phyloP scores from a whole-genome alignment of 2,329 filamentous ascomycete genomes.

The Aspergillus thermomutatus region DNA sequence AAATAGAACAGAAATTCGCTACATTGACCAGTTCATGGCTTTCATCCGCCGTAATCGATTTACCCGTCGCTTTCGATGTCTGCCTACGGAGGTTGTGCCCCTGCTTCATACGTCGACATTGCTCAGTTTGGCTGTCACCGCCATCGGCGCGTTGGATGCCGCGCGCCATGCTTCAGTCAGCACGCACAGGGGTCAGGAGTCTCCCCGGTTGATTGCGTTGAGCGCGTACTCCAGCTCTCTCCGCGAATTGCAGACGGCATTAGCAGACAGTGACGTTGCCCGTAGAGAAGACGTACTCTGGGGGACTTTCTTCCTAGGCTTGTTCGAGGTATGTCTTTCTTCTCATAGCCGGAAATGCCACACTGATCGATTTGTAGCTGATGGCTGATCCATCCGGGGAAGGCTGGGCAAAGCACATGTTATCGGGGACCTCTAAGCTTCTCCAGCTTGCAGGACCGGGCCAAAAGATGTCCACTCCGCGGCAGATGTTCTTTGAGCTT shows the following conservation, averaged over 20 bases:
- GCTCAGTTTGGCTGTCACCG: neutral
- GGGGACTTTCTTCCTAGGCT: slow-evolving; percentile 3
- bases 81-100: too few species aligned
- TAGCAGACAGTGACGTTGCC: neutral
- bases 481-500: slow-evolving; percentile 1
- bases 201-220: slow-evolving; percentile 1
- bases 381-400: slow-evolving; percentile 5
- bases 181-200: neutral
- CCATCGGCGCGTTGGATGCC: slow-evolving; percentile 4
- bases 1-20: neutral
- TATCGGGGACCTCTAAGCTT: slow-evolving; percentile 2
- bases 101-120: neutral
- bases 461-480: neutral
- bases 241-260: neutral
- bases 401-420: slow-evolving; percentile 7
- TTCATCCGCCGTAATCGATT: slow-evolving; percentile 4
- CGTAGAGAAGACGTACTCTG: slow-evolving; percentile 3
- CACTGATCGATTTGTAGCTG: neutral
- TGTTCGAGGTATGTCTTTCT: slow-evolving; percentile 2
- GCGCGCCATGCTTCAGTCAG: slow-evolving; percentile 2
- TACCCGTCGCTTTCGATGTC: neutral
- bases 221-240: neutral
- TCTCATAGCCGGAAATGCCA: neutral
- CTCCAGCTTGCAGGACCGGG: neutral
- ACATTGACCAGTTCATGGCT: slow-evolving; percentile 1